Evolutionary conservation across 192 early-diverging fungal species (phyloP), one percentile per base, ranked within the genome.

Genomic region (Coemansia sp.): DNA sequence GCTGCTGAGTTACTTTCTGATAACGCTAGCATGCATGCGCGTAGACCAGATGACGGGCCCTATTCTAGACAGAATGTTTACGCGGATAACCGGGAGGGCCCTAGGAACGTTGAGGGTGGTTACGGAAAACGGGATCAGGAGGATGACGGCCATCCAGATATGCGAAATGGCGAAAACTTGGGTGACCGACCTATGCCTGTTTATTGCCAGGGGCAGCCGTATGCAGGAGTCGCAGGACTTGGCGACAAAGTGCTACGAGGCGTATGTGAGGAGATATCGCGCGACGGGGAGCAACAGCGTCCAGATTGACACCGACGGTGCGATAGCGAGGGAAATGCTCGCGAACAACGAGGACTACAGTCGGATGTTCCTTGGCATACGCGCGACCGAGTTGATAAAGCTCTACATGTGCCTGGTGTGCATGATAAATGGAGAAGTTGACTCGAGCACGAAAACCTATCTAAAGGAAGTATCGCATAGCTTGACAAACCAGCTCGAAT

Each of bases 381-480:
- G 73, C 9, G 71, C 76, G 42, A 43, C 49, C 4, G 80, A 83
- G 13, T 63, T 83, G 70, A 29, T 61, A 20, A 38, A 52, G 15
- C 67, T 83, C 12, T 83, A 70, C 60, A 55, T 38, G 73, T 78
- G 78, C 51, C 51, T 83, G 46, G 66, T 49, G n/a, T 67, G 49
- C 40, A 72, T 78, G 59, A 59, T 78, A 67, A 52, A 52, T 11
- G 13, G 8, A n/a, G 54, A 3, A 29, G 20, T 63, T 24, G 16
- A 11, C 3, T 29, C 29, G 9, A n/a, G 49, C 16, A 54, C 66
- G 2, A 6, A 11, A 9, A 43, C 27, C 16, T 79, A 79, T 27
- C 54, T 79, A n/a, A 44, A 46, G 36, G 65, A 72, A 18, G 65
- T 68, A 7, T 67, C 77, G n/a, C 46, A 46, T 27, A 79, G 77